Evolutionary conservation across 139 green algal genomes (phyloP), one percentile per base, ranked within the genome.

Genomic region (Astrephomene gubernaculifera): DNA sequence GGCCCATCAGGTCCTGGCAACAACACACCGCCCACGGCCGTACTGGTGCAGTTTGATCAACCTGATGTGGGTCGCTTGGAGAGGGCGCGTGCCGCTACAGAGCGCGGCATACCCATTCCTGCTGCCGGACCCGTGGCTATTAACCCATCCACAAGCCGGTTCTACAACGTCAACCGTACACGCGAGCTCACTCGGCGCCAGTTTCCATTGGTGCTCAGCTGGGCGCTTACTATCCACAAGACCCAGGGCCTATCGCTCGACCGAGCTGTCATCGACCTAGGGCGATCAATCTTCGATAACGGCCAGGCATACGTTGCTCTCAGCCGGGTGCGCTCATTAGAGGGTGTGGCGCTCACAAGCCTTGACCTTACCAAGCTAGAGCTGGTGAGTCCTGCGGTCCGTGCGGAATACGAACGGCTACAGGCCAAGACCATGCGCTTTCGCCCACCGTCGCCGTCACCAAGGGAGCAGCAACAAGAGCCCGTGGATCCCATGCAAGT

Each of bases 251-350:
- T 87, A 64, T 83, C 83, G 21, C 52, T 88, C 10, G 83, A 88
- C 52, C 65, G 49, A 35, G 73, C 67, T 2, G 61, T 75, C 44
- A 87, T 94, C 8, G 72, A 43, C 39, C 83, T 91, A 0, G 41
- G 60, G 39, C 70, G 85, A 33, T 80, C 44, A 29, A 65, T 85
- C 41, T 96, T 96, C 80, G 93, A 90, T 1, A 82, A 93, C 36
- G 93, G 91, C 19, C 91, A 95, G 89, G 87, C 89, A 19, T 96
- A 96, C 68, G 94, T 96, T 38, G 93, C 94, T 7, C 89, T 95
- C 7, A 92, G 82, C 39, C 25, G 71, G 38, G 71, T 79, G 27
- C 71, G 71, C 71, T 61, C 44, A 9, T 29, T 79, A 8, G 6
- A 35, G 5, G 71, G 44, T 14, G 43, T 64, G 71, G 44, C 44